A percentile compares a stretch with the other conserved stretches of the same genome.
These are phyloP conservation scores for Trichophyton mentagrophytes DNA, from an alignment of 2,329 filamentous ascomycete species.

Conservation along the genomic window DNA sequence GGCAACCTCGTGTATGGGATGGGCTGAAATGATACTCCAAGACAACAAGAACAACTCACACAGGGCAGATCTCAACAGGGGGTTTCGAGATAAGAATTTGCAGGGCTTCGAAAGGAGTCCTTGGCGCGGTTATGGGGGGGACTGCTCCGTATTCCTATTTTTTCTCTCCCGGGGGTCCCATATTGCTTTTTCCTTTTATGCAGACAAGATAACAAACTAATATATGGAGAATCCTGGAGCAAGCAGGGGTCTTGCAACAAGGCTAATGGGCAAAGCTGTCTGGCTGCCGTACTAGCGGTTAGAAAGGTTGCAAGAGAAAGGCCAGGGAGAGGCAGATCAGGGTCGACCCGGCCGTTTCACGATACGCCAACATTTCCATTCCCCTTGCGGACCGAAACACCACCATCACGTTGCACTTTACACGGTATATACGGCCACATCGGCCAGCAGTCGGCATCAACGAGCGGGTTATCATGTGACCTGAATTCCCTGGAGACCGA, in stretches of 20 bases:
- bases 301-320: conserved; percentile 1
- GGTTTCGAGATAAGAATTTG: background rate
- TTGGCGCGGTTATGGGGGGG: conserved; percentile 4
- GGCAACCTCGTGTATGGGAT: conserved; percentile 3
- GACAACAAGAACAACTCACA: conserved; percentile 1
- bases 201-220: background rate
- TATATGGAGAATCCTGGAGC: conserved; percentile 3
- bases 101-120: conserved; percentile 1
- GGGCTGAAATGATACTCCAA: background rate
- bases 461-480: conserved; percentile 4
- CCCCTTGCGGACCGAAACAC: conserved; percentile 1
- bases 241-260: conserved; percentile 2
- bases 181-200: background rate
- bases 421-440: background rate
- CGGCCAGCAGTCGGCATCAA: conserved; percentile 2
- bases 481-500: background rate
- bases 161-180: background rate
- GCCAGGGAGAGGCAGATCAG: conserved; percentile 1
- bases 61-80: conserved; percentile 3
- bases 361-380: background rate
- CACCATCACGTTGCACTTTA: background rate
- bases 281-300: conserved; percentile 1
- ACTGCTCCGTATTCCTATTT: conserved; percentile 1
- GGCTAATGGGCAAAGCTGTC: background rate
- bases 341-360: conserved; percentile 4